These are phyloP conservation scores for Polytrichum formosum DNA, from an alignment of 225 moss, liverwort and hornwort species.

Conservation along the genomic window DNA sequence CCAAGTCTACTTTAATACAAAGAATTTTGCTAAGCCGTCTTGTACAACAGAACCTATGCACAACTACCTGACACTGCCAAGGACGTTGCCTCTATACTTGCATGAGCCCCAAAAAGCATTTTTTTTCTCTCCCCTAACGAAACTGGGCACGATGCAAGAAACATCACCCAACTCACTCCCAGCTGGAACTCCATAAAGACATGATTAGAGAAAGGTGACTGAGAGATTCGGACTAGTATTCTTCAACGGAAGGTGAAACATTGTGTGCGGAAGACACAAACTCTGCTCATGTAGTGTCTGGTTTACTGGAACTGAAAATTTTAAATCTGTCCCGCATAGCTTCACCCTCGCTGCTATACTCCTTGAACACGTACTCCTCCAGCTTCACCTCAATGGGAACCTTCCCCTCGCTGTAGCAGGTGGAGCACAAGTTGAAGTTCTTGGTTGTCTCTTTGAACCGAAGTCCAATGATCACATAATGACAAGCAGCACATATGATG, in stretches of 20 bases:
- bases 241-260: not conserved
- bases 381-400: conserved; percentile 68
- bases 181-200: not conserved
- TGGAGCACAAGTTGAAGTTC: conserved; percentile 80
- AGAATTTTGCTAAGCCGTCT: conserved; percentile 1
- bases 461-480: conserved; percentile 83
- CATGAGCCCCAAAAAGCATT: not conserved
- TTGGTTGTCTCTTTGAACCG: conserved; percentile 77
- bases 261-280: conserved; percentile 15
- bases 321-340: conserved; percentile 53
- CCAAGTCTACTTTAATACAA: not conserved
- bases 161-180: not conserved
- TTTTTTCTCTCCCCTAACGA: not conserved
- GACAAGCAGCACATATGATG: conserved; percentile 81
- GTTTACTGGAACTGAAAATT: conserved; percentile 46
- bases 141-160: not conserved
- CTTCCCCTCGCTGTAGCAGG: conserved; percentile 92
- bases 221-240: not conserved
- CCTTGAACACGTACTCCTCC: conserved; percentile 85
- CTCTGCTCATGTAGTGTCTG: conserved; percentile 26
- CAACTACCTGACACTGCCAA: not conserved
- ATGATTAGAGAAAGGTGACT: not conserved
- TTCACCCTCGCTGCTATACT: conserved; percentile 61
- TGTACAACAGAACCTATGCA: conserved; percentile 4
- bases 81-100: not conserved